Conservation (phyloP, 2,329 filamentous ascomycete genomes). For the Phaeosphaeria sp. region DNA sequence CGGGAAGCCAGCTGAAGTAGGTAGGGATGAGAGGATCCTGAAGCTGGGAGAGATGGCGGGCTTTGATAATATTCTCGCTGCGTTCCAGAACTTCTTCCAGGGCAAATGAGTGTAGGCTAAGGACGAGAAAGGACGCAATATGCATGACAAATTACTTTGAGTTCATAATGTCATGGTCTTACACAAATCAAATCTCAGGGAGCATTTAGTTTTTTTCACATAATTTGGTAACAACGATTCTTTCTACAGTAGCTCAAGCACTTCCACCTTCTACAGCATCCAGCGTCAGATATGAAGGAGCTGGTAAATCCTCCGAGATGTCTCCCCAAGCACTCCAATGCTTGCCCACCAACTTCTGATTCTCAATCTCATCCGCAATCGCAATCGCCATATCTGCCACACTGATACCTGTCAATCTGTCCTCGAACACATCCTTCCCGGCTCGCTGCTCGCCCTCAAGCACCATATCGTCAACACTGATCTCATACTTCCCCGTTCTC, state of each 20-base stretch:
- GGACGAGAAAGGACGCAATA: not conserved
- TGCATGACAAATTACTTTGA: not conserved
- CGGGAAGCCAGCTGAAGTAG: slow-evolving; percentile 35
- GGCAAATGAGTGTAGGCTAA: slow-evolving; percentile 11
- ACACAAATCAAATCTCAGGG: not conserved
- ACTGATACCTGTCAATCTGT: slow-evolving; percentile 40
- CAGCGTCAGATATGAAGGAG: slow-evolving; percentile 32
- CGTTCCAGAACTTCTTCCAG: slow-evolving; percentile 38
- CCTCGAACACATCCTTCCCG: slow-evolving; percentile 36
- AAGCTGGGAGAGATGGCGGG: slow-evolving; percentile 35
- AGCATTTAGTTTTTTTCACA: not conserved
- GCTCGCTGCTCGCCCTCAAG: slow-evolving; percentile 30
- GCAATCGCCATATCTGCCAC: slow-evolving; percentile 45
- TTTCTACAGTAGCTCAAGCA: not conserved
- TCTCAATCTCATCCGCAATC: slow-evolving; percentile 44
- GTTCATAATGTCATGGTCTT: not conserved
- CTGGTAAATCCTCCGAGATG: slow-evolving; percentile 36
- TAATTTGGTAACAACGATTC: not conserved
- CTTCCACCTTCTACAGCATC: slow-evolving; percentile 27
- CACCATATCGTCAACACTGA: slow-evolving; percentile 41
- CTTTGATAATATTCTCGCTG: slow-evolving; percentile 30
- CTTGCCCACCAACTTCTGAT: slow-evolving; percentile 32
- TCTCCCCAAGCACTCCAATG: slow-evolving; percentile 44
- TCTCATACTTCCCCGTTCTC: slow-evolving; percentile 42
- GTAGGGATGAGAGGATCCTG: slow-evolving; percentile 30